A percentile compares a stretch with the other conserved stretches of the same genome.
phyloP scores from a whole-genome alignment of 345 rosid species.

The Hibiscus mutabilis region DNA sequence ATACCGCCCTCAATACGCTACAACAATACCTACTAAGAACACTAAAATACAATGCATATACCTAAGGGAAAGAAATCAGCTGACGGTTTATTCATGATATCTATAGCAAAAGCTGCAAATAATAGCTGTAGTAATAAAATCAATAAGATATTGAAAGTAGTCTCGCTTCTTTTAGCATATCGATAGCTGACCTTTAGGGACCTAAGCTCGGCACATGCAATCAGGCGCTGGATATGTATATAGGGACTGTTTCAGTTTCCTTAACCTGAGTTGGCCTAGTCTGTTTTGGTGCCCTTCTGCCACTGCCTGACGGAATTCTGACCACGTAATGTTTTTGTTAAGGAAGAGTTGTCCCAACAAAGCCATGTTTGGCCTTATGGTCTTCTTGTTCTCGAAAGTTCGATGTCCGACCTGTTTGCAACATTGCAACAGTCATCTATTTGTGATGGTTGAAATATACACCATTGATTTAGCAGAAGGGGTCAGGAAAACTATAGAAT shows the following conservation, averaged over 20 bases:
- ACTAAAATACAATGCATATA: not conserved
- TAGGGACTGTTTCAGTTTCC: constrained; percentile 73
- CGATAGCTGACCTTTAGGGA: not conserved
- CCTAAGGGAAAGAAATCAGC: not conserved
- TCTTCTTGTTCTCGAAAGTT: constrained; percentile 70
- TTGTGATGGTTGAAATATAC: not conserved
- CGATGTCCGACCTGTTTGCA: constrained; percentile 75
- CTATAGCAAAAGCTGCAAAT: not conserved
- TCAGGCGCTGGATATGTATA: constrained; percentile 97
- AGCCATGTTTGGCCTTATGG: constrained; percentile 89
- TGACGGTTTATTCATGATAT: not conserved
- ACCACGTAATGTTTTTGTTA: constrained; percentile 76
- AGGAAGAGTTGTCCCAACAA: constrained; percentile 73
- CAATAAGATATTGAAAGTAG: not conserved
- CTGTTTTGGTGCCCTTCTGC: constrained; percentile 78
- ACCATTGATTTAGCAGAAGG: not conserved
- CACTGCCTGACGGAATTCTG: constrained; percentile 65
- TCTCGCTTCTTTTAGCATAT: not conserved
- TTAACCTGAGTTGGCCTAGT: constrained; percentile 71
- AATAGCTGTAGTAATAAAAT: too few species aligned
- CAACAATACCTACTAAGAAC: not conserved
- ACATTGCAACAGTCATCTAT: not conserved
- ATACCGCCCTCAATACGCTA: not conserved
- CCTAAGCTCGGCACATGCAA: constrained; percentile 72
- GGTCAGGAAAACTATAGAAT: not conserved